These are phyloP conservation scores for Yamadazyma olivae DNA, from an alignment of 805 yeast genomes.

Conservation along the genomic window DNA sequence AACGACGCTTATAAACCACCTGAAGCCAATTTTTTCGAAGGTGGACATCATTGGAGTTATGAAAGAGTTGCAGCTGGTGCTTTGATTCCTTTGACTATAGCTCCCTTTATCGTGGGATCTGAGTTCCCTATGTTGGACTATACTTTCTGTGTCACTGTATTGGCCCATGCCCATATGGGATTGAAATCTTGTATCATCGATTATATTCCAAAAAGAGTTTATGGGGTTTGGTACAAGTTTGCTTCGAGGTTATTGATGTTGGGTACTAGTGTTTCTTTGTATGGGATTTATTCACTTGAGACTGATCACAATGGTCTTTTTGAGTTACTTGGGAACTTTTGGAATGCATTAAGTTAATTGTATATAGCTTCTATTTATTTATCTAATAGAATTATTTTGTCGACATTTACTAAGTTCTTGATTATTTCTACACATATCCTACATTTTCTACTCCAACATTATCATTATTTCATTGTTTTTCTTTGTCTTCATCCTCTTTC, in stretches of 20 bases:
- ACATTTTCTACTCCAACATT: background rate
- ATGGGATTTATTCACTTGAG: constrained; percentile 81
- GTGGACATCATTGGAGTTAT: constrained; percentile 91
- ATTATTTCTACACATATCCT: background rate
- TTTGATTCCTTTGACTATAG: constrained; percentile 70
- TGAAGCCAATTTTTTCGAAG: constrained; percentile 58
- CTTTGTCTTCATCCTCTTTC: background rate
- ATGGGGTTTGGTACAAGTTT: constrained; percentile 68
- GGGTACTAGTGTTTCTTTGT: constrained; percentile 68
- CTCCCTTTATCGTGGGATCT: constrained; percentile 77
- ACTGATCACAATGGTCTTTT: constrained; percentile 77
- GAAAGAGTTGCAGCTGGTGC: constrained; percentile 71
- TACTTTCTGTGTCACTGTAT: constrained; percentile 56
- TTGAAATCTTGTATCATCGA: constrained; percentile 89
- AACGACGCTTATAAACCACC: constrained; percentile 84
- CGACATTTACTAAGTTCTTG: background rate
- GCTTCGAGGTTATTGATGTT: constrained; percentile 67
- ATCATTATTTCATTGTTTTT: background rate
- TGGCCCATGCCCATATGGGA: constrained; percentile 83
- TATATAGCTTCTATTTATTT: background rate
- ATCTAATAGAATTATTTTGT: no score
- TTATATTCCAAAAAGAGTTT: constrained; percentile 84
- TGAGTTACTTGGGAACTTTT: constrained; percentile 58
- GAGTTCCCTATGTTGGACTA: constrained; percentile 71
- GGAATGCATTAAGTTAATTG: constrained; percentile 38